phyloP scores from a whole-genome alignment of 768 basidiomycete species.

The Boletus sensibilis region DNA sequence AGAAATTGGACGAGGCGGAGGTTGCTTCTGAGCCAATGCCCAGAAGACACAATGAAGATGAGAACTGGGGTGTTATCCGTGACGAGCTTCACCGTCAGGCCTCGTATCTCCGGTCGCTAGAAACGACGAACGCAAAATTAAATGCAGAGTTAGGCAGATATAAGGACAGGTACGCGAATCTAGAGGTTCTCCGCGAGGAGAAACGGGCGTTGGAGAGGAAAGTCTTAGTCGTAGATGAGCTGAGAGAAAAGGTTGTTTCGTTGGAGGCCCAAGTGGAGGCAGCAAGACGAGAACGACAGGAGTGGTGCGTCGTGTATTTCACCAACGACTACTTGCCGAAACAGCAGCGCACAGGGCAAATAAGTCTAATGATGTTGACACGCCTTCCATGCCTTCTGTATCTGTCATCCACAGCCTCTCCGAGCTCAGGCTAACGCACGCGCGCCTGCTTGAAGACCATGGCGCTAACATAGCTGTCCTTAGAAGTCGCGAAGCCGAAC shows the following conservation, averaged over 20 bases:
- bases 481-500: constrained; percentile 51
- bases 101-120: constrained; percentile 56
- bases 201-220: constrained; percentile 62
- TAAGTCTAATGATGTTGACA: constrained; percentile 33
- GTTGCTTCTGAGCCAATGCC: constrained; percentile 32
- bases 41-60: constrained; percentile 40
- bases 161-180: constrained; percentile 53
- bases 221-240: constrained; percentile 47
- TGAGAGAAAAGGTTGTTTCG: constrained; percentile 53
- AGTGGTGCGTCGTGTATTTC: constrained; percentile 43
- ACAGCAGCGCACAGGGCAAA: constrained; percentile 35
- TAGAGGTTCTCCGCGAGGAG: constrained; percentile 75
- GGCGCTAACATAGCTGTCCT: constrained; percentile 56
- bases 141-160: constrained; percentile 52
- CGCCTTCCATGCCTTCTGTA: constrained; percentile 48
- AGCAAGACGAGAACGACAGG: constrained; percentile 52
- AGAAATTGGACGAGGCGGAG: constrained; percentile 46
- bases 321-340: neutral
- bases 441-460: constrained; percentile 63
- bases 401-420: constrained; percentile 59
- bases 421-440: constrained; percentile 58
- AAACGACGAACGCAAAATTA: constrained; percentile 56
- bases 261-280: constrained; percentile 69
- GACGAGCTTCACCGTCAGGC: constrained; percentile 71
- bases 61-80: constrained; percentile 60